These are phyloP conservation scores for Mycena belliarum DNA, from an alignment of 768 basidiomycete genomes.

Conservation along the genomic window DNA sequence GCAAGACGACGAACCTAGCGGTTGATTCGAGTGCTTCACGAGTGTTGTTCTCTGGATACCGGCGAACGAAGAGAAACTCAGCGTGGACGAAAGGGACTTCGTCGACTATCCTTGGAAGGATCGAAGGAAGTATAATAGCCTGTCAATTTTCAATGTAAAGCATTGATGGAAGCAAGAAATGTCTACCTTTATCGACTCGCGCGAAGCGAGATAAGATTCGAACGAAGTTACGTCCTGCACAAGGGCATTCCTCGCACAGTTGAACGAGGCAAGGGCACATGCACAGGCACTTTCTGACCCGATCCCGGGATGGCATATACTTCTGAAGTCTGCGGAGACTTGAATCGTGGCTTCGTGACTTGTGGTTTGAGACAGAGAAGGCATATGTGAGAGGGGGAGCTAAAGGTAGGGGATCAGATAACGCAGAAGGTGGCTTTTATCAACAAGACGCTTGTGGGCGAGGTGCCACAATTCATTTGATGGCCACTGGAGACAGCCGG, in stretches of 20 bases:
- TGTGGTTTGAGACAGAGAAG: background rate
- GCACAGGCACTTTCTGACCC: background rate
- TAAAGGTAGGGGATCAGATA: background rate
- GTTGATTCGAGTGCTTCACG: background rate
- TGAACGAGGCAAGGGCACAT: background rate
- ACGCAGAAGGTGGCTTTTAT: background rate
- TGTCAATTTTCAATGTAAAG: background rate
- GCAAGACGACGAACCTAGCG: background rate
- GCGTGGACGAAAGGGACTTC: background rate
- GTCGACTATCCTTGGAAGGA: background rate
- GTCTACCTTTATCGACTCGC: background rate
- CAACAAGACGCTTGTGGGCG: background rate
- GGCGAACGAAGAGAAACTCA: background rate
- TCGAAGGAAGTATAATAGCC: background rate
- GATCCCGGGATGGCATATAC: background rate
- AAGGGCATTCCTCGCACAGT: background rate
- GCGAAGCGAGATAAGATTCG: background rate
- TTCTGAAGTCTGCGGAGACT: background rate
- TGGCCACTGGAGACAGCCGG: too few species aligned
- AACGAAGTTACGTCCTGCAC: background rate
- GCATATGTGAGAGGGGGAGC: background rate
- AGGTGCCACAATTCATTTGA: background rate
- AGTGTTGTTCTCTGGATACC: background rate
- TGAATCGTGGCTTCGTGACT: background rate
- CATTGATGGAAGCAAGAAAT: background rate